Percentiles rank a stretch among this genome's conserved stretches.
These are phyloP conservation scores for Cyathus striatus DNA, from an alignment of 768 basidiomycete genomes.

Conservation along the genomic window DNA sequence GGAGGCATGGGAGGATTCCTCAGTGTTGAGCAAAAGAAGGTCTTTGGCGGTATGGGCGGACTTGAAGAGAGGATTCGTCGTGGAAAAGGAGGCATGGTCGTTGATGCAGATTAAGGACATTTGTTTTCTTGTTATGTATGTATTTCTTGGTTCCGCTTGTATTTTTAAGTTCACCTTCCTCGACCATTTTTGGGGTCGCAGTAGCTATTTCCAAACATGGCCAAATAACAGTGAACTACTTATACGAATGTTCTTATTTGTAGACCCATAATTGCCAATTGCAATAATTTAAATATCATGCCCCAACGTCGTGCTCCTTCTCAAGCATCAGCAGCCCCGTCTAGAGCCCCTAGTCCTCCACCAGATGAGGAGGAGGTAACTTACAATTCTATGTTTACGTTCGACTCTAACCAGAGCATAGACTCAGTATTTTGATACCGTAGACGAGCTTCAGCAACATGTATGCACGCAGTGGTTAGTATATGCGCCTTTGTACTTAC, in stretches of 20 bases:
- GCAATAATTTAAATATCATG: conserved; percentile 23
- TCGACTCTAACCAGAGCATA: conserved; percentile 41
- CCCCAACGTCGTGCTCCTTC: conserved; percentile 51
- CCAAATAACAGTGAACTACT: too few relatives aligned
- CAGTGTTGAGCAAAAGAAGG: conserved; percentile 77
- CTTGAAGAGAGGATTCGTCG: conserved; percentile 76
- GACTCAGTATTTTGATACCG: conserved; percentile 71
- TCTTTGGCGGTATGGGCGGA: conserved; percentile 74
- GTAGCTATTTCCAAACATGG: too few relatives aligned
- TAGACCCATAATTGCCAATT: too few relatives aligned
- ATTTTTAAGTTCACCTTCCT: too few relatives aligned
- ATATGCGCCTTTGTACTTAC: conserved; percentile 8
- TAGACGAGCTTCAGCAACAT: conserved; percentile 85
- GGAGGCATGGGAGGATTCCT: conserved; percentile 81
- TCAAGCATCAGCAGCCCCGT: conserved; percentile 37
- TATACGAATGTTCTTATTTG: too few relatives aligned
- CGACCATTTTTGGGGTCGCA: too few relatives aligned
- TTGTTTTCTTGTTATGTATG: conserved; percentile 1
- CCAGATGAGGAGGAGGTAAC: conserved; percentile 38
- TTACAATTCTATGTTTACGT: background rate
- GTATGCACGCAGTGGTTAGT: conserved; percentile 24
- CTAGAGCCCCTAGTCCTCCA: conserved; percentile 43
- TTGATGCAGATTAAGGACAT: conserved; percentile 37
- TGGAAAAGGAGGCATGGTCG: conserved; percentile 66
- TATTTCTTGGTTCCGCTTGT: too few relatives aligned